Evolutionary conservation across 768 basidiomycete species (phyloP), one percentile per base, ranked within the genome.

Genomic region (Agaricus blazei): DNA sequence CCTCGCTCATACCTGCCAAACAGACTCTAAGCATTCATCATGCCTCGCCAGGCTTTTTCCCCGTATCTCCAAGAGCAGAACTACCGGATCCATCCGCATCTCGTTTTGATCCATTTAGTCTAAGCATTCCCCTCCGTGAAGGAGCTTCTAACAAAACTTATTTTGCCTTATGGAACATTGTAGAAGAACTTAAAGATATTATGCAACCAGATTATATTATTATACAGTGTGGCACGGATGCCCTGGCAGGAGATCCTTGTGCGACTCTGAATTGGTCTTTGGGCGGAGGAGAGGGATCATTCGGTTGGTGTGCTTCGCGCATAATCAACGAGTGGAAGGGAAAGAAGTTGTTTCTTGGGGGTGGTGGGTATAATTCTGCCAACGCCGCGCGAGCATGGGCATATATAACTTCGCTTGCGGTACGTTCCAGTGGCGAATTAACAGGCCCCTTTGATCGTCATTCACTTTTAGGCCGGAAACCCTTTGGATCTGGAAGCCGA

Each of bases 341-440:
- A 28, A 83, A 78, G 63, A 84, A 82, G 51, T 62, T 91, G 42
- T 66, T 92, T n/a, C 77, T 93, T 3, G 89, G 90, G 7, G 90
- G 90, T 53, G 90, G 89, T 15, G 95, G 95, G 0, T 97, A 98
- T 65, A 76, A 89, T 61, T 81, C 83, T 3, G 72, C 90, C 1
- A 95, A 95, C 61, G 85, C 85, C 1, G 93, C 94, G 0, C 80
- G 93, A 11, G 90, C 90, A 0, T 97, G 93, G 92, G 75, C 90
- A 0, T 84, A 84, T 62, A 70, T 94, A 15, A 96, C 93, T 1
- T 86, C 87, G 0, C 70, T 90, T 3, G 81, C 82, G 28, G 90
- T 93, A 61, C 58, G 87, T 72, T 9, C 40, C 7, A 3, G 11
- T 7, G 1, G 7, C 2, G 7, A 34, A 11, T 34, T 3, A 11